Evolutionary conservation across 371 early-diverging fungal species (phyloP), one percentile per base, ranked within the genome.

Genomic region (Rhizopus delemar): DNA sequence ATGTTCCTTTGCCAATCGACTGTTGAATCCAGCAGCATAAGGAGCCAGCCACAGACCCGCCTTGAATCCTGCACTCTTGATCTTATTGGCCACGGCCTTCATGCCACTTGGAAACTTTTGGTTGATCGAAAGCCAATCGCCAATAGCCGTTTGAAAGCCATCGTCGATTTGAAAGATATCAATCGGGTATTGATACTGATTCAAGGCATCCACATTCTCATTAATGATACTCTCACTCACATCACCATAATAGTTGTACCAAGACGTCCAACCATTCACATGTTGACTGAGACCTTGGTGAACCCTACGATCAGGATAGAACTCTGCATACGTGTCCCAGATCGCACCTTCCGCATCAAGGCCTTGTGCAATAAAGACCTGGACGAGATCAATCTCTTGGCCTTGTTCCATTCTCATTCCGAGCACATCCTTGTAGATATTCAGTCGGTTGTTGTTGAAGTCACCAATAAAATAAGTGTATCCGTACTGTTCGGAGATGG

Each of bases 21-120:
- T 77, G 13, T 69, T 75, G 48, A 71, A 73, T 7, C 74, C 81
- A 8, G 75, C 82, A 33, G 81, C 71, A 53, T 79, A 85, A n/a
- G 86, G 86, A 0, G 86, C 83, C n/a, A 85, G 52, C 86, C 86
- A 85, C 7, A 85, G 66, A 3, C 86, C 86, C 0, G 86, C 73
- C 12, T 68, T 74, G 53, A 77, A 70, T 0, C 81, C 81, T 6
- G 78, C 75, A 16, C 60, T 32, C 6, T 65, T 73, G 50, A 83
- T 81, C 12, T 71, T 63, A 1, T 67, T 39, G 2, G 77, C 80
- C 7, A 82, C 62, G 3, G 49, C 34, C 28, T 74, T 67, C 79
- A 85, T 77, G 4, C 80, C 81, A 38, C 62, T 75, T 0, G 86
- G 83, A 51, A 85, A 85, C 55, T 81, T 82, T 33, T 60, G 50